Evolutionary conservation across 306 rosid genomes (phyloP).

Genomic region (Citrullus mucosospermus): DNA sequence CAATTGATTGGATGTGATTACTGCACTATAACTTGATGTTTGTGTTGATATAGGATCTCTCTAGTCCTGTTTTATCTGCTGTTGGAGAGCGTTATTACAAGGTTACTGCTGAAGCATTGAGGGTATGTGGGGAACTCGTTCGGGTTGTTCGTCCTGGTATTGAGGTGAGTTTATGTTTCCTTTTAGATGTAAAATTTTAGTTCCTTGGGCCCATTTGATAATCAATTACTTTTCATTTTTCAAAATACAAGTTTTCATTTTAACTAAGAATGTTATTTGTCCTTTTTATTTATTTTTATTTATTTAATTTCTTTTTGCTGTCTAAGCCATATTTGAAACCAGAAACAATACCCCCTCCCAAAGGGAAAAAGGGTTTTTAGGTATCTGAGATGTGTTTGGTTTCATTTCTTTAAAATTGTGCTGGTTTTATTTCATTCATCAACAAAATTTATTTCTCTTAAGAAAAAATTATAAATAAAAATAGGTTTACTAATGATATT

Average conservation of each 20-base stretch:
- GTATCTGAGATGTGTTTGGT: background rate
- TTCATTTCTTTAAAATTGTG: background rate
- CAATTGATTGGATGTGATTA: background rate
- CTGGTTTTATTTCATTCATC: background rate
- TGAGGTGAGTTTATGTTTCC: constrained; percentile 40
- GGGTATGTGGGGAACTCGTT: constrained; percentile 95
- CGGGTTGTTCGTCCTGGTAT: constrained; percentile 79
- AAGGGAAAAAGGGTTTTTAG: background rate
- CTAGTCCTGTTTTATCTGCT: constrained; percentile 91
- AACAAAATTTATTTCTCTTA: too few relatives aligned
- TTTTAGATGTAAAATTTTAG: background rate
- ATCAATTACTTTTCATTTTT: background rate
- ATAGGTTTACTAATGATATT: background rate
- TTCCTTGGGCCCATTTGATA: background rate
- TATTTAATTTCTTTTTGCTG: background rate
- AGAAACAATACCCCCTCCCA: background rate
- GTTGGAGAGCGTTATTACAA: constrained; percentile 98
- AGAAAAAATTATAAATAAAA: too few relatives aligned
- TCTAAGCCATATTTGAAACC: background rate
- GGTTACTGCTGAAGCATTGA: constrained; percentile 97
- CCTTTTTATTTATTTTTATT: background rate
- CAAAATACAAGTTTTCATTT: background rate
- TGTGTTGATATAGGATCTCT: constrained; percentile 58
- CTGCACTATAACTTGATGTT: background rate
- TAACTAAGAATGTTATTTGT: background rate